phyloP scores from a whole-genome alignment of 768 basidiomycete species.

The Suillus alpinus region DNA sequence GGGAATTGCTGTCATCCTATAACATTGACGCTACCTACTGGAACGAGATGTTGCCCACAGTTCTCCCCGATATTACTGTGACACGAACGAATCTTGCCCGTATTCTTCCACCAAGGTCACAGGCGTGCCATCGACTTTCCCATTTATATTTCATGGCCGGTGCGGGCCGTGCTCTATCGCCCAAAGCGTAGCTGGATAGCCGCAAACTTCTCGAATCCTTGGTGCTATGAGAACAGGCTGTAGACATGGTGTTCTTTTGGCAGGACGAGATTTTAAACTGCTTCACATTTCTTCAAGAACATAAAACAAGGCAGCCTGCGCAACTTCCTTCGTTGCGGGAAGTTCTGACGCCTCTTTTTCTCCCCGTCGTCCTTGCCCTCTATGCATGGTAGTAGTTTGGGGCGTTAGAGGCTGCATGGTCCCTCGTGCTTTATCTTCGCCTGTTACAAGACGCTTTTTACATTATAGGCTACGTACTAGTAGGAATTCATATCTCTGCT shows the following conservation, averaged over 20 bases:
- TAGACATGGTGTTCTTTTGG: background rate
- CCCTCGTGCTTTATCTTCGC: background rate
- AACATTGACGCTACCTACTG: background rate
- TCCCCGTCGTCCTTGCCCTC: background rate
- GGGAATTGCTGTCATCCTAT: background rate
- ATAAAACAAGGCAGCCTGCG: background rate
- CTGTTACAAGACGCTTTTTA: background rate
- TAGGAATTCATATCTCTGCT: background rate
- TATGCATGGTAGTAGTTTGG: background rate
- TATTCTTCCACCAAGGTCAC: no score
- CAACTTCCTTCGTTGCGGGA: background rate
- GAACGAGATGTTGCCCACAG: background rate
- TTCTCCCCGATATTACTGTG: no score
- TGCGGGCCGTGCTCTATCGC: background rate
- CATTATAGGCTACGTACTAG: background rate
- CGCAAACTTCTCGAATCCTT: background rate
- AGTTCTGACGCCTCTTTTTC: background rate
- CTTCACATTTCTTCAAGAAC: background rate
- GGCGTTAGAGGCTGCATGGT: background rate
- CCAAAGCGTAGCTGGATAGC: background rate
- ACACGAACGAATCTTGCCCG: no score
- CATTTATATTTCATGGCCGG: no score
- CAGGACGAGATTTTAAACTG: background rate
- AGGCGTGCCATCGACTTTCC: no score
- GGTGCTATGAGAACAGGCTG: background rate